phyloP scores from a whole-genome alignment of 2,329 filamentous ascomycete genomes.

The Trichoderma aggressivum region DNA sequence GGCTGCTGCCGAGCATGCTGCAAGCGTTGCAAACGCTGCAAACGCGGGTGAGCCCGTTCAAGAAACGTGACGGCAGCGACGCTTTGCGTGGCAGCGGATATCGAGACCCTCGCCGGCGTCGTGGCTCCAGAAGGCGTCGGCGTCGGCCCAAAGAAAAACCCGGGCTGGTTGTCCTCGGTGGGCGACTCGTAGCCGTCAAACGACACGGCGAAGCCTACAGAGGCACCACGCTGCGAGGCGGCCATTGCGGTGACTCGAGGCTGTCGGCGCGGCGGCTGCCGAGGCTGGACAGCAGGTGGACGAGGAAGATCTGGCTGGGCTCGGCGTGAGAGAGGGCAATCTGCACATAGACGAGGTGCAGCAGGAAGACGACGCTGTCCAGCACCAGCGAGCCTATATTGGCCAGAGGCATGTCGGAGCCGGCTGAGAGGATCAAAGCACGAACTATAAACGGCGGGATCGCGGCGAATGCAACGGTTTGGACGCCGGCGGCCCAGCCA shows the following conservation, averaged over 20 bases:
- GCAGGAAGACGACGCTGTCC: conserved; percentile 51
- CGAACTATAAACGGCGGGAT: neutral
- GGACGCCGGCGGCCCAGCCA: neutral
- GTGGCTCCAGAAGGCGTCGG: conserved; percentile 13
- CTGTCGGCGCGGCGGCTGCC: conserved; percentile 47
- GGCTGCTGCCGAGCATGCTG: neutral
- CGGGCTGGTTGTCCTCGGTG: conserved; percentile 32
- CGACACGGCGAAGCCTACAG: conserved; percentile 10
- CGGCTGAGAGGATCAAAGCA: neutral
- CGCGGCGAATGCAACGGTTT: neutral
- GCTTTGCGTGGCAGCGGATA: conserved; percentile 1
- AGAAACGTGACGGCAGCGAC: neutral
- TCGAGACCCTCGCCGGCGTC: conserved; percentile 3
- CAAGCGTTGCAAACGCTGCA: neutral
- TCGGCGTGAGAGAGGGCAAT: conserved; percentile 49
- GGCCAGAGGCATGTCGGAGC: conserved; percentile 45
- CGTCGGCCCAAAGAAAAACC: conserved; percentile 28
- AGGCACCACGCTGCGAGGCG: conserved; percentile 24
- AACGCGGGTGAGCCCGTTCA: neutral
- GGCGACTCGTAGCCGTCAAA: conserved; percentile 38
- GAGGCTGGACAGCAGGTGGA: conserved; percentile 50
- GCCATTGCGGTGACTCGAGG: conserved; percentile 40
- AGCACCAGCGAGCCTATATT: conserved; percentile 52
- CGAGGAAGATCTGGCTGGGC: conserved; percentile 42
- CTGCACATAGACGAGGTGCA: conserved; percentile 51